These are phyloP conservation scores for Macrophomina phaseolina DNA, from an alignment of 2,329 filamentous ascomycete species.

Conservation along the genomic window DNA sequence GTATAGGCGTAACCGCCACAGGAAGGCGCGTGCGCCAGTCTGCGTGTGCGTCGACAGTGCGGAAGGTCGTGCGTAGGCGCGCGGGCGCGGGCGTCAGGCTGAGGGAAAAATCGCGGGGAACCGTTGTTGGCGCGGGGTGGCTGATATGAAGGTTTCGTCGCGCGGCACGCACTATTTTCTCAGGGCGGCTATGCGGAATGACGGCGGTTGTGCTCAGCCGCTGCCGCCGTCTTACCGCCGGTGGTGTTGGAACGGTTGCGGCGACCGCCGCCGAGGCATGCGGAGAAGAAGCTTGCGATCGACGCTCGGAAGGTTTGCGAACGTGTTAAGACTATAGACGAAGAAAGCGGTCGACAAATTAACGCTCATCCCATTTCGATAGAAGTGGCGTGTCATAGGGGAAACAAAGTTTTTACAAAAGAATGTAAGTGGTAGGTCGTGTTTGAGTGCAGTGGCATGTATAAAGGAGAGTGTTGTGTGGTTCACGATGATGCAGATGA, in stretches of 20 bases:
- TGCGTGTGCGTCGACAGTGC: neutral
- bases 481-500: constrained; percentile 20
- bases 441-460: constrained; percentile 12
- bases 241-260: constrained; percentile 16
- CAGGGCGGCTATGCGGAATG: constrained; percentile 12
- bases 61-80: neutral
- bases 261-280: constrained; percentile 20
- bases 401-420: constrained; percentile 17
- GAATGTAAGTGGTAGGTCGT: constrained; percentile 18
- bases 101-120: neutral
- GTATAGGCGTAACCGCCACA: neutral
- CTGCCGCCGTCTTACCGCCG: neutral
- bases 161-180: neutral
- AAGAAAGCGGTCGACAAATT: constrained; percentile 12
- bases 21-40: neutral
- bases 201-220: constrained; percentile 6
- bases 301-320: constrained; percentile 24
- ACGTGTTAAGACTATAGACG: constrained; percentile 17
- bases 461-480: neutral
- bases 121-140: neutral
- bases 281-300: constrained; percentile 25
- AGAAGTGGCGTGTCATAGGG: neutral
- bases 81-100: neutral
- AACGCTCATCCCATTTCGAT: constrained; percentile 24
- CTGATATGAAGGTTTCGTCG: constrained; percentile 2